Evolutionary conservation across 352 stramenopile species (phyloP), one percentile per base, ranked within the genome.

Genomic region (Phytophthora vignae): DNA sequence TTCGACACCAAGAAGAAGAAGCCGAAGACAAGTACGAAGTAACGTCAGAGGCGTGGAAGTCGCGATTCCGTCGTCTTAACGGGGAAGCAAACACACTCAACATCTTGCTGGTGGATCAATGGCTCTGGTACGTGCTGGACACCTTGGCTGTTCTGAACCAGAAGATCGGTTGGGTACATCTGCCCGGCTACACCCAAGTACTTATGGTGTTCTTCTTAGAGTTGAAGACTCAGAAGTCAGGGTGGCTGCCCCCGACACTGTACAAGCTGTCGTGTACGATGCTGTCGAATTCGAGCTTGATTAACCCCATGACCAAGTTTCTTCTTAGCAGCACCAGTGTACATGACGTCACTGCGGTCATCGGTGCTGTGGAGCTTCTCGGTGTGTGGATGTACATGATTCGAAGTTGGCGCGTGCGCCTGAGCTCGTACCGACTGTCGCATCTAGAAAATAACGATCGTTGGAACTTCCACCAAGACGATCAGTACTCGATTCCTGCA

Each of bases 381-480:
- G 90, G 90, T 11, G 90, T 97, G 8, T 97, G 90, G 90, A 95
- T 97, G 89, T 96, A 97, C 64, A 96, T 97, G 89, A 97, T 97
- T 68, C 85, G 90, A 85, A 96, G 87, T 73, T 97, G 90, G 90
- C 90, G 90, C 42, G 89, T 97, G 50, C 87, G 90, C 9, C 62
- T 97, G 27, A 84, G 88, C 48, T 97, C 90, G 19, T 97, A 97
- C 60, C 88, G 90, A 2, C 64, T 97, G 11, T 96, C 90, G 5
- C 90, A 97, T 60, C 60, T 97, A 25, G 90, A 97, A 70, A 97
- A 95, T 70, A 96, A 96, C 56, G 90, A 97, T 68, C 87, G 89
- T 21, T 97, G 90, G 90, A 96, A 96, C 63, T 97, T 97, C 56
- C 89, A 96, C 38, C 90, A 97, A 75, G 90, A 97, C 48, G 88